Conservation (phyloP, 2,329 filamentous ascomycete species). For the Cercospora berteroae region DNA sequence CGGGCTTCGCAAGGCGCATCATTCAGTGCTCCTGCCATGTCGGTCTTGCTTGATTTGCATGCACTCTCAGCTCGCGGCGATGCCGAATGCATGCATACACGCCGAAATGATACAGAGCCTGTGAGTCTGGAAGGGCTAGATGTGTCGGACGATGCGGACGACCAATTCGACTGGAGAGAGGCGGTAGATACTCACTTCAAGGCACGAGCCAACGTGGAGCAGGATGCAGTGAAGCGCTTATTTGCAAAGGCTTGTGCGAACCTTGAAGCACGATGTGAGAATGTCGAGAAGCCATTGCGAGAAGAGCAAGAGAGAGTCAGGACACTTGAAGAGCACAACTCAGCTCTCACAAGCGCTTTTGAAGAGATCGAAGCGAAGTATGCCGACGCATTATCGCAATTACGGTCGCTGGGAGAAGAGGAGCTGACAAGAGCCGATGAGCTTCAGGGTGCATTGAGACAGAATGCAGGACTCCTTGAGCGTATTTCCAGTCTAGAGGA, state of each 20-base stretch:
- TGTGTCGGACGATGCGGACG: background rate
- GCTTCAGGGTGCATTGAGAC: conserved; percentile 41
- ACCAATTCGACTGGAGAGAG: conserved; percentile 48
- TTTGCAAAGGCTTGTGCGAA: conserved; percentile 56
- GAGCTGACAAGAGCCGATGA: conserved; percentile 40
- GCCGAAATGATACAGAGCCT: conserved; percentile 14
- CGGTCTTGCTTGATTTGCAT: conserved; percentile 23
- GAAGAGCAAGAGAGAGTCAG: conserved; percentile 43
- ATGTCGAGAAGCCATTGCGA: conserved; percentile 54
- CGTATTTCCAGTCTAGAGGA: conserved; percentile 42
- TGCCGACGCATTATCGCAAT: conserved; percentile 38
- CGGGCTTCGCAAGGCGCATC: conserved; percentile 21
- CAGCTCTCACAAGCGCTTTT: conserved; percentile 39
- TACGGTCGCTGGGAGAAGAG: conserved; percentile 44
- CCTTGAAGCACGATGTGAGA: conserved; percentile 56
- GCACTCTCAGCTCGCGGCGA: conserved; percentile 22
- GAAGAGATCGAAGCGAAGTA: conserved; percentile 40
- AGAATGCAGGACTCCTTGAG: conserved; percentile 44
- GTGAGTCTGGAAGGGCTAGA: conserved; percentile 9
- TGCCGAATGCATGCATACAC: conserved; percentile 20
- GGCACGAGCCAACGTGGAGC: conserved; percentile 44
- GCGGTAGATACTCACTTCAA: conserved; percentile 48
- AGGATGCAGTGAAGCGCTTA: conserved; percentile 49
- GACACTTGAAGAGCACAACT: conserved; percentile 38
- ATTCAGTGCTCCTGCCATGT: conserved; percentile 19